Evolutionary conservation across 2,329 filamentous ascomycete genomes (phyloP).

Genomic region (Blumeria hordei): DNA sequence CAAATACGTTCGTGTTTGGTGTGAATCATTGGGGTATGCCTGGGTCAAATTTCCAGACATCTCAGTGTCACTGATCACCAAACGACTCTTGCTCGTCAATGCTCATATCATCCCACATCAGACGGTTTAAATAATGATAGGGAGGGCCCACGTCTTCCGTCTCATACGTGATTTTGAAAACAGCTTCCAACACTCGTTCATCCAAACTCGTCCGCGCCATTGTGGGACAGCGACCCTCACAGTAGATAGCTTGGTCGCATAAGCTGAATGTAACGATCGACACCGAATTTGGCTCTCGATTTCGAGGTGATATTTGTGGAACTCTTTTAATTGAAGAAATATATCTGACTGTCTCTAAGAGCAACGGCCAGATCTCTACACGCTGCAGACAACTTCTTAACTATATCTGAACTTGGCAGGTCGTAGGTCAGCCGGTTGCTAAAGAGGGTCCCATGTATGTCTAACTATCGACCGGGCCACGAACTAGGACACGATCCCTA

Average conservation of each 20-base stretch:
- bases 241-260: background rate
- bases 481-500: conserved; percentile 27
- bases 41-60: conserved; percentile 21
- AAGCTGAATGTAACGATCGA: background rate
- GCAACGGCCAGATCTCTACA: background rate
- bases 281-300: background rate
- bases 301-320: background rate
- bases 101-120: conserved; percentile 12
- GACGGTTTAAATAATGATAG: conserved; percentile 16
- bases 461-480: conserved; percentile 36
- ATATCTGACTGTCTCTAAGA: background rate
- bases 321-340: background rate
- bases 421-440: conserved; percentile 16
- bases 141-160: conserved; percentile 8
- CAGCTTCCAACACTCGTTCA: conserved; percentile 6
- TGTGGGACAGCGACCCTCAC: conserved; percentile 10
- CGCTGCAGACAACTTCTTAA: background rate
- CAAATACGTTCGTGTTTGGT: conserved; percentile 24
- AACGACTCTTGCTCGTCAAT: conserved; percentile 11
- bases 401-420: too few relatives aligned
- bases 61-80: conserved; percentile 13
- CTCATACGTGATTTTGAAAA: conserved; percentile 3
- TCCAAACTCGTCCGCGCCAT: conserved; percentile 6
- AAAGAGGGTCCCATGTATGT: conserved; percentile 49
- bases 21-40: conserved; percentile 22